Base-by-base conservation (phyloP, 2,329 filamentous ascomycete species). In the Pestalotiopsis sp. region DNA sequence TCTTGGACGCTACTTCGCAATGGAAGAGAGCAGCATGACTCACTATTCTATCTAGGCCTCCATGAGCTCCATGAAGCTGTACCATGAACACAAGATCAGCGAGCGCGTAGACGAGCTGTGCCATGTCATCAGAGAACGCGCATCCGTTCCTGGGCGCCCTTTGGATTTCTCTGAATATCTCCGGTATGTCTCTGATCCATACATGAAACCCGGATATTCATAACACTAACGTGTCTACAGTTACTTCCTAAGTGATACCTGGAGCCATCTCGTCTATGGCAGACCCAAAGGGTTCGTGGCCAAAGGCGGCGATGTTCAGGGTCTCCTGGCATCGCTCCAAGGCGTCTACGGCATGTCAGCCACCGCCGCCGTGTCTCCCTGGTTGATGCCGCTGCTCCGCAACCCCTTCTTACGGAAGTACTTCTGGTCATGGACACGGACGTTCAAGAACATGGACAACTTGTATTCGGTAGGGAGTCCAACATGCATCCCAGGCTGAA, bases 361-460 rank as follows among this genome's bases (percentile, higher is more conserved):
- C 12, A 27, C n/a, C 6, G 57, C 57, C 3, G 57, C 57, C 3
- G 57, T 36, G 23, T 59, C 57, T 27, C 57, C 57, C 6, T 59
- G 27, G 57, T 17, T 59, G 57, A 59, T 59, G 57, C 27, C 57
- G n/a, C 17, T 59, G 57, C 57, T 59, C 27, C 57, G 57, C 4
- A 59, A 36, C 57, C 57, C 57, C 12, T 59, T 59, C 27, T 12
- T 59, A 4, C 57, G 57, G 25, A 59, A 59, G 9, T 59, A 59
- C 57, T 59, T 59, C 1, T 59, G 57, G 27, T 59, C 57, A 13
- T 59, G 57, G 25, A 59, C 57, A 25, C 3, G 25, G 17, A 59
- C 57, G 5, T 59, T 59, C 57, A 59, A 59, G 17, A 59, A 59
- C 27, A 59, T 59, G 57, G 57, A 59, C 27, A 59, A 59, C 17